Evolutionary conservation across 345 rosid species (phyloP).

Genomic region (Gynandropsis gynandra): DNA sequence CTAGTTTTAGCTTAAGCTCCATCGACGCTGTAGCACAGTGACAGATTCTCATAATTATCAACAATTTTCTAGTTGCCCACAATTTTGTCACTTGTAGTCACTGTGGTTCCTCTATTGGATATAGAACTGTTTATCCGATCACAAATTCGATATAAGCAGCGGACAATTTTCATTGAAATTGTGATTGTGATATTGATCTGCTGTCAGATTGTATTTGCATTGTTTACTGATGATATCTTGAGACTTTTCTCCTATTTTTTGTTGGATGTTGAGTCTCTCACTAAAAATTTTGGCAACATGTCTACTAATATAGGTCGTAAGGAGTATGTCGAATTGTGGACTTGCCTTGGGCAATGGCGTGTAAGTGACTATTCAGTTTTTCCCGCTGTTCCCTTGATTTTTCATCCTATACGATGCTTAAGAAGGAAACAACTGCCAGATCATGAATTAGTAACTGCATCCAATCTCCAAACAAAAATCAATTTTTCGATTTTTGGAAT

Average conservation of each 20-base stretch:
- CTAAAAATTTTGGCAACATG: neutral
- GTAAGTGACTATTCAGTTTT: slow-evolving; percentile 32
- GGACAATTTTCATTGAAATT: neutral
- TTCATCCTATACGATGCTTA: neutral
- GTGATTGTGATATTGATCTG: too few relatives aligned
- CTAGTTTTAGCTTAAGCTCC: too few relatives aligned
- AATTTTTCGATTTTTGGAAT: neutral
- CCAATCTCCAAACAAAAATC: neutral
- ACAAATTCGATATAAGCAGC: too few relatives aligned
- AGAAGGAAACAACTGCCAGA: slow-evolving; percentile 1
- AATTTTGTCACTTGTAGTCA: neutral
- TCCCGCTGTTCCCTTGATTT: neutral
- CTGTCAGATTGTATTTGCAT: too few relatives aligned
- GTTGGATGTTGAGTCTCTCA: neutral
- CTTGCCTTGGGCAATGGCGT: slow-evolving; percentile 60
- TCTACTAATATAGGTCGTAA: slow-evolving; percentile 36
- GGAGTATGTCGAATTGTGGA: slow-evolving; percentile 63
- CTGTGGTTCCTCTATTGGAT: too few relatives aligned
- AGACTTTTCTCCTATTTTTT: neutral
- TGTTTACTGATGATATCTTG: neutral
- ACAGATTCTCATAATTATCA: neutral
- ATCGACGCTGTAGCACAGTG: too few relatives aligned
- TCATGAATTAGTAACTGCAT: too few relatives aligned
- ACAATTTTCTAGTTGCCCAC: neutral
- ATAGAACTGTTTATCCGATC: too few relatives aligned